Base-by-base conservation (phyloP, 176 grass and related monocot species). In the Oryza brachyantha region DNA sequence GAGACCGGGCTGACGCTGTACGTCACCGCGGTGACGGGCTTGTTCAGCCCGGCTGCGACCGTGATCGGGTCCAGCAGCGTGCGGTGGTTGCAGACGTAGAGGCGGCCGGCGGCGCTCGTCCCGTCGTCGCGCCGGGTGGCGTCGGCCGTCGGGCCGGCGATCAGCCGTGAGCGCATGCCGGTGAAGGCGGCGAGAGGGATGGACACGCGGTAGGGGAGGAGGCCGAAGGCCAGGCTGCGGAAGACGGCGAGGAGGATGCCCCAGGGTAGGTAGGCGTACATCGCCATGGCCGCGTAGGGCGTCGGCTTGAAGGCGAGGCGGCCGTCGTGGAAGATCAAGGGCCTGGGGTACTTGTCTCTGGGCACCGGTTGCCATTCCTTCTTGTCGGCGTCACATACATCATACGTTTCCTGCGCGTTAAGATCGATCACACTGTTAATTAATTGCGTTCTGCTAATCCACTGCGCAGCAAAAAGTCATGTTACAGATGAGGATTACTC, bases 41-140 rank as follows among this genome's bases (percentile, higher is more conserved):
- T 85, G 54, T 90, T 72, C 3, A 97, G 54, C 1, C 73, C 71
- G 1, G 70, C 83, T 16, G 91, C 90, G 67, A 97, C 73, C 38
- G 81, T 90, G 45, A 97, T 88, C 12, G 91, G 91, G 70, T 97
- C 94, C 12, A 97, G 91, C n/a, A 97, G 94, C 1, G 94, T 97
- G 46, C 94, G 91, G 32, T 97, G 93, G 86, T 97, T 97, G 81
- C 90, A 93, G 3, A 93, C 88, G 17, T 88, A 93, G 57, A 93
- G 77, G 10, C 81, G 84, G 2, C 93, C 80, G 0, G 22, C 40
- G 4, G 29, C n/a, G n/a, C n/a, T 4, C 0, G 46, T 14, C 13
- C 17, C 46, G 46, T 28, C 12, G 21, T 3, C 27, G 10, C 27
- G 16, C 5, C 9, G 9, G 3, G 19, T 8, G 41, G 35, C 27